A percentile compares a stretch with the other conserved stretches of the same genome.
phyloP scores from a whole-genome alignment of 1,284 basidiomycete species.

The Cystobasidium pallidum region DNA sequence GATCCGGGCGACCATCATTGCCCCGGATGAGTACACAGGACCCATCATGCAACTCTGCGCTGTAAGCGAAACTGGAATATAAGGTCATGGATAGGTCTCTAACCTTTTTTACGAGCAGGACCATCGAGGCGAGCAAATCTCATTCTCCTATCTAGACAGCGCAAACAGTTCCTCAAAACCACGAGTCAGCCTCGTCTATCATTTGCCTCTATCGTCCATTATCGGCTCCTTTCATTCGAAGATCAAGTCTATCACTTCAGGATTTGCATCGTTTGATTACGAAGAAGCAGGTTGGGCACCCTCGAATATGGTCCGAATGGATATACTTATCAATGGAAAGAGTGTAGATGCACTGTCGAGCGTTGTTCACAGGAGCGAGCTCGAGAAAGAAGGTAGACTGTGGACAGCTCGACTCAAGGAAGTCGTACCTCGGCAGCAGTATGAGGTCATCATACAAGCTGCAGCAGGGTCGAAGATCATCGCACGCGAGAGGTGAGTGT shows the following conservation, averaged over 20 bases:
- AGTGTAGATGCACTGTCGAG: slow-evolving; percentile 86
- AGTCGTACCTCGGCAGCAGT: slow-evolving; percentile 88
- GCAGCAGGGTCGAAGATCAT: slow-evolving; percentile 81
- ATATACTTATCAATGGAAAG: slow-evolving; percentile 80
- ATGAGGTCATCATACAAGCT: slow-evolving; percentile 70
- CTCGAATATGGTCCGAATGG: slow-evolving; percentile 81
- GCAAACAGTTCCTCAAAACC: slow-evolving; percentile 48
- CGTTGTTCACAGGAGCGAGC: slow-evolving; percentile 71
- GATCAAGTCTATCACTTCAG: slow-evolving; percentile 65
- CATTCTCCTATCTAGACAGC: slow-evolving; percentile 51
- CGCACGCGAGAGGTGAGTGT: slow-evolving; percentile 71
- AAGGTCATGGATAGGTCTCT: not conserved
- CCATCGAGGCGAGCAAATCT: slow-evolving; percentile 52
- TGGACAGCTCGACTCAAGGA: slow-evolving; percentile 88
- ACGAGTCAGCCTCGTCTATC: slow-evolving; percentile 76
- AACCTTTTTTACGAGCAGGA: slow-evolving; percentile 34
- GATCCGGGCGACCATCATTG: slow-evolving; percentile 52
- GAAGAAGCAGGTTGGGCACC: slow-evolving; percentile 86
- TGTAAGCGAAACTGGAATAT: slow-evolving; percentile 25
- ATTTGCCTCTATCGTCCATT: slow-evolving; percentile 72
- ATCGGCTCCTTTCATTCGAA: slow-evolving; percentile 92
- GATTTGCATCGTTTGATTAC: slow-evolving; percentile 62
- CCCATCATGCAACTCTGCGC: slow-evolving; percentile 87
- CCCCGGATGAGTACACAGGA: slow-evolving; percentile 52
- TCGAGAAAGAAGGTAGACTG: slow-evolving; percentile 70